Evolutionary conservation across 805 yeast genomes (phyloP).

Genomic region (Candida germanica): DNA sequence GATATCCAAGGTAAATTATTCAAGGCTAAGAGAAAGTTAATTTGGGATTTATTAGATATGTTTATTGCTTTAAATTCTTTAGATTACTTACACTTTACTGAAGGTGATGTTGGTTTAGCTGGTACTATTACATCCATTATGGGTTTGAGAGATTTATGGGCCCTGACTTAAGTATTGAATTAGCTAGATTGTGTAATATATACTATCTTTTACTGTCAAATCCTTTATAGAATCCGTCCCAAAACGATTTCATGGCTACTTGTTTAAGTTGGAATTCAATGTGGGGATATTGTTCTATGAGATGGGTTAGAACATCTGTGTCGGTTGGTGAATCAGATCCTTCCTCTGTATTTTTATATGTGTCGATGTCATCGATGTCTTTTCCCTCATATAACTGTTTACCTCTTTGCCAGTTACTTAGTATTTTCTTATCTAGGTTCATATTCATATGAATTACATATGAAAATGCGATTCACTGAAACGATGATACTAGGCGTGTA

Average conservation of each 20-base stretch:
- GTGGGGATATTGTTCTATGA: too few relatives aligned
- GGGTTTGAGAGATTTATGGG: constrained; percentile 76
- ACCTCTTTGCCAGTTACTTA: too few relatives aligned
- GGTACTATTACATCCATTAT: constrained; percentile 79
- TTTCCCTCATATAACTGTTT: too few relatives aligned
- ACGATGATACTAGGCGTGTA: too few relatives aligned
- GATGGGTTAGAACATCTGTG: too few relatives aligned
- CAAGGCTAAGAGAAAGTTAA: constrained; percentile 56
- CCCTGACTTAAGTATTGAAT: constrained; percentile 7
- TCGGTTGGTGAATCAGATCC: too few relatives aligned
- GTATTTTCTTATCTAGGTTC: too few relatives aligned
- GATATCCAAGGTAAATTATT: constrained; percentile 43
- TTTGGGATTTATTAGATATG: constrained; percentile 75
- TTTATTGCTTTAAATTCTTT: constrained; percentile 73
- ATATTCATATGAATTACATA: too few relatives aligned
- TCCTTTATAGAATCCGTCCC: constrained; percentile 34
- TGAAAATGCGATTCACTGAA: too few relatives aligned
- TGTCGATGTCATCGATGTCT: too few relatives aligned
- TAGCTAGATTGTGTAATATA: not conserved
- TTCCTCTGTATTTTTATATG: too few relatives aligned
- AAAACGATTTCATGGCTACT: constrained; percentile 26
- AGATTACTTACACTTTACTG: constrained; percentile 58
- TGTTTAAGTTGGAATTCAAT: too few relatives aligned
- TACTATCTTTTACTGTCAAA: not conserved
- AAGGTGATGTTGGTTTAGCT: constrained; percentile 78